Percentiles rank a stretch among this genome's conserved stretches.
phyloP scores from a whole-genome alignment of 371 early-diverging fungal genomes.

The Edhazardia aedis region DNA sequence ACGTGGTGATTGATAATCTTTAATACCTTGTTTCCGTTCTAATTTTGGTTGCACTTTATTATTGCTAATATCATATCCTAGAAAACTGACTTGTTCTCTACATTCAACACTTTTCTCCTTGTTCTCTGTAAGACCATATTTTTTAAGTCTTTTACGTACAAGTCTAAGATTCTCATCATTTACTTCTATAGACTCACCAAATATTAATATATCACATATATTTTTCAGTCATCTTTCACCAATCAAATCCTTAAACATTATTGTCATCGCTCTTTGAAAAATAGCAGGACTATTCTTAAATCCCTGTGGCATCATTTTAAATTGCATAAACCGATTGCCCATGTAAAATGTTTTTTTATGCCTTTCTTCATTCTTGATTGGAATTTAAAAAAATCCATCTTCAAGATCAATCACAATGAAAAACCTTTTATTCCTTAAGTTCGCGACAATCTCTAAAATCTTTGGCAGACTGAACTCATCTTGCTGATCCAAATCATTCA shows the following conservation, averaged over 20 bases:
- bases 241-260: constrained; percentile 3
- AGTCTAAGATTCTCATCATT: constrained; percentile 15
- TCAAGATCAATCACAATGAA: constrained; percentile 6
- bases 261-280: constrained; percentile 18
- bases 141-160: too few species aligned
- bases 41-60: not conserved
- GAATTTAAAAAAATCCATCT: constrained; percentile 4
- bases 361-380: not conserved
- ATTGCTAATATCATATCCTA: not conserved
- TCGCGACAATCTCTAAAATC: not conserved
- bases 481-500: constrained; percentile 1
- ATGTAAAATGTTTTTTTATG: not conserved
- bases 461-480: constrained; percentile 5
- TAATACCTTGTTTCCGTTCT: not conserved
- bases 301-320: too few species aligned
- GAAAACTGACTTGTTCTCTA: not conserved
- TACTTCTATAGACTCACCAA: constrained; percentile 1
- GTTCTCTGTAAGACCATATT: constrained; percentile 8
- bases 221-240: constrained; percentile 6
- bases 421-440: not conserved
- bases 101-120: constrained; percentile 1
- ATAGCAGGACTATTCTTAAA: too few species aligned
- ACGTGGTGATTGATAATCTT: not conserved
- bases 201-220: constrained; percentile 10
- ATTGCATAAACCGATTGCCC: not conserved